Percentiles rank a stretch among this genome's conserved stretches.
phyloP scores from a whole-genome alignment of 2,329 filamentous ascomycete genomes.

The Calonectria hongkongensis region DNA sequence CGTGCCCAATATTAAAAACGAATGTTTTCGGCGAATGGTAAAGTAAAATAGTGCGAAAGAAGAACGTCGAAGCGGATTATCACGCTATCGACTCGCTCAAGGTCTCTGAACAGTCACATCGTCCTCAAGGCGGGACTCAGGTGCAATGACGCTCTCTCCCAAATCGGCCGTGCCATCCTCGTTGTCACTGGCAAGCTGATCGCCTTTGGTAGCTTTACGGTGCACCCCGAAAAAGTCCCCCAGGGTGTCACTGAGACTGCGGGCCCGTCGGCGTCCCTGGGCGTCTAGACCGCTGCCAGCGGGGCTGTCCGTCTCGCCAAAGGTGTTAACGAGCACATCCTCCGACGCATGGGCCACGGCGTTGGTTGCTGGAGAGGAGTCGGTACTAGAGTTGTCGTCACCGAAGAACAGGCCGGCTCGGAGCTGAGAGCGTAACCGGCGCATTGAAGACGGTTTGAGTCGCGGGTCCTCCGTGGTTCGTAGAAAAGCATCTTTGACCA shows the following conservation, averaged over 20 bases:
- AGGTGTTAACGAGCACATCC: slow-evolving; percentile 48
- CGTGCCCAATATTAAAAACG: slow-evolving; percentile 37
- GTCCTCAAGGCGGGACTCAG: slow-evolving; percentile 28
- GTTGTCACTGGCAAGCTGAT: slow-evolving; percentile 47
- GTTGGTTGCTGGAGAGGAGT: slow-evolving; percentile 35
- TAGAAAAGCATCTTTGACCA: slow-evolving; percentile 74
- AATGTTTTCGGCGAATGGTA: slow-evolving; percentile 42
- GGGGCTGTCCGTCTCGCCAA: slow-evolving; percentile 46
- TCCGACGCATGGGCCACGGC: slow-evolving; percentile 52
- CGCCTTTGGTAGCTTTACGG: slow-evolving; percentile 57
- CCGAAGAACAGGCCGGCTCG: slow-evolving; percentile 74
- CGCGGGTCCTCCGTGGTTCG: slow-evolving; percentile 65
- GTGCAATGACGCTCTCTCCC: slow-evolving; percentile 7
- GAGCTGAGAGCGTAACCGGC: slow-evolving; percentile 70
- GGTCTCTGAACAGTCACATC: slow-evolving; percentile 32
- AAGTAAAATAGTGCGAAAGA: slow-evolving; percentile 43
- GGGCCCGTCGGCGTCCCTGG: slow-evolving; percentile 56
- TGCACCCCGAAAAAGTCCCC: slow-evolving; percentile 63
- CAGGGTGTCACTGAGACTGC: slow-evolving; percentile 65
- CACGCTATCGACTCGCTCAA: slow-evolving; percentile 37
- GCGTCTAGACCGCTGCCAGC: slow-evolving; percentile 42
- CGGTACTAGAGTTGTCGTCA: slow-evolving; percentile 62
- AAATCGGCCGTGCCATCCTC: slow-evolving; percentile 45
- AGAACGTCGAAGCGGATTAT: slow-evolving; percentile 14
- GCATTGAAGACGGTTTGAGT: slow-evolving; percentile 65